These are phyloP conservation scores for Vaccinium corymbosum DNA, from an alignment of 148 eudicot species.

Conservation along the genomic window DNA sequence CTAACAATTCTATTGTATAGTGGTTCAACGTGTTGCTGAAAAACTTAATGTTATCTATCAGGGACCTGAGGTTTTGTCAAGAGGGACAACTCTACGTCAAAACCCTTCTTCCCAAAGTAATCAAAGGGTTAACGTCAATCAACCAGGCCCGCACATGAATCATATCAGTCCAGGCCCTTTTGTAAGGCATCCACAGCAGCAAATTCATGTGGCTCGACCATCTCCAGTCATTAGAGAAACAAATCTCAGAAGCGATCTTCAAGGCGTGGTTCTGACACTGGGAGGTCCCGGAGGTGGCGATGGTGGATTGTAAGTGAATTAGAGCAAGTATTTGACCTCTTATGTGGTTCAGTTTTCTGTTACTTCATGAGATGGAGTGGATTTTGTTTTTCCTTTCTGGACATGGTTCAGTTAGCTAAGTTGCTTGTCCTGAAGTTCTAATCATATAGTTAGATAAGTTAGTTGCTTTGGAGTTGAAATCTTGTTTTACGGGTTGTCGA, in stretches of 20 bases:
- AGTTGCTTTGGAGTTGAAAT: conserved; percentile 6
- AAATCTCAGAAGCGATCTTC: conserved; percentile 51
- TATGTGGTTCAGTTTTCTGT: neutral
- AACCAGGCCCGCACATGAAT: conserved; percentile 22
- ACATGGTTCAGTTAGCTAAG: conserved; percentile 2
- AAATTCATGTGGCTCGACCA: conserved; percentile 26
- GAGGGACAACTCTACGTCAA: conserved; percentile 31
- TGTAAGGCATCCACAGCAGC: conserved; percentile 27
- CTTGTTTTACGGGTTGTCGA: neutral
- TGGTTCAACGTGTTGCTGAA: neutral
- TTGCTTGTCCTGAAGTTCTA: no score
- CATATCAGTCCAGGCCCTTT: conserved; percentile 3
- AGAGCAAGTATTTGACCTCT: neutral
- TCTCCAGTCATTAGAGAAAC: conserved; percentile 32
- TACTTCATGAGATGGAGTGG: neutral
- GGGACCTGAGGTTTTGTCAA: conserved; percentile 47
- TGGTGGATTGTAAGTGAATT: conserved; percentile 11
- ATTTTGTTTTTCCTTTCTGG: neutral
- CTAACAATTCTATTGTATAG: neutral
- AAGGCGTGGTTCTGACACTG: conserved; percentile 74
- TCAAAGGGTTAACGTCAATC: conserved; percentile 22
- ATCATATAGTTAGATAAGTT: neutral
- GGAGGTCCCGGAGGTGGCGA: conserved; percentile 61
- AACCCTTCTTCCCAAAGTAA: conserved; percentile 20
- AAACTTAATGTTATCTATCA: conserved; percentile 2